Base-by-base conservation (phyloP, 306 rosid genomes). In the Vigna reflexopilosa region DNA sequence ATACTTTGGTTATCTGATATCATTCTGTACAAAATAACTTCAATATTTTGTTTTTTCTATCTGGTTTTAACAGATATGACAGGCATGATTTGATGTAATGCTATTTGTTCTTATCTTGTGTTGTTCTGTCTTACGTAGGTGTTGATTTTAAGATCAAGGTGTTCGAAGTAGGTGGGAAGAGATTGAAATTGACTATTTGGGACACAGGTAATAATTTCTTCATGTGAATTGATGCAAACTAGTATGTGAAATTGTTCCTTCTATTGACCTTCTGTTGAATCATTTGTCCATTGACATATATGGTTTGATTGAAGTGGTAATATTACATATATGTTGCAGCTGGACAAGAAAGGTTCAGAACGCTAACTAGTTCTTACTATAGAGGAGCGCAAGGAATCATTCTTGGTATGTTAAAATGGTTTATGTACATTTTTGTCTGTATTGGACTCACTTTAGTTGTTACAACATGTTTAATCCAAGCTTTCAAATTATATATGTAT, bases 121-220 rank as follows among this genome's bases (percentile, higher is more conserved):
- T 50, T 81, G 66, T 16, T 70, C 15, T 9, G 57, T 80, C n/a
- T 50, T 65, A 38, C 79, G 77, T 48, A 96, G 99, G 99, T 70
- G 99, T 96, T 87, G 99, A 96, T 90, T 96, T 96, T 79, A 96
- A 93, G 91, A 90, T 93, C 89, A 96, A 96, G 90, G 82, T 62
- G 51, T 94, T 93, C 42, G 81, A 93, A 13, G 94, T 93, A 4
- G 94, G 87, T 49, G 97, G 91, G 85, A 93, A 91, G 90, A 96
- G 79, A 84, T 86, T 93, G 78, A 96, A 96, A 86, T 84, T 96
- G 81, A 96, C 96, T n/a, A 93, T 96, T 67, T 96, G 99, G 99
- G 99, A 96, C 70, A 96, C 99, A 17, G 99, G 99, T 96, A 89
- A 86, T 32, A 15, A 40, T 5, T 45, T 0, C 55, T 65, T 80